Conservation (phyloP, 108 stramenopile genomes). For the Fragilariopsis cylindrus region DNA sequence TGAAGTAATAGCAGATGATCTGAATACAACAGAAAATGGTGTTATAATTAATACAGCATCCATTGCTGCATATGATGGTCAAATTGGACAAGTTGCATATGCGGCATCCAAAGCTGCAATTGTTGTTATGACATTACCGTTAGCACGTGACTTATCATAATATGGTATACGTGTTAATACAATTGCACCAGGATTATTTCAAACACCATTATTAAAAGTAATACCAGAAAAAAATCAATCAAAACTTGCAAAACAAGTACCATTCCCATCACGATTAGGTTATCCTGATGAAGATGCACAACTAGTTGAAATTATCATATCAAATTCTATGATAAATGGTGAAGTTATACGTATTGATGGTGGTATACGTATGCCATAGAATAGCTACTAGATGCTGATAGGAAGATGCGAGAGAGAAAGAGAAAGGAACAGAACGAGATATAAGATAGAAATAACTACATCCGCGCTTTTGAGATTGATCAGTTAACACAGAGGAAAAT, state of each 20-base stretch:
- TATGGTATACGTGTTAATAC: slow-evolving; percentile 87
- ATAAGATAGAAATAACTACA: no score
- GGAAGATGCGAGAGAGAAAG: no score
- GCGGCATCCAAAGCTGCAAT: slow-evolving; percentile 92
- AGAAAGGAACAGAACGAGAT: no score
- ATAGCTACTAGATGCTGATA: slow-evolving; percentile 18
- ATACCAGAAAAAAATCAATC: slow-evolving; percentile 80
- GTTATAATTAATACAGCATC: slow-evolving; percentile 94
- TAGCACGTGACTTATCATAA: slow-evolving; percentile 89
- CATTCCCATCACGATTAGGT: slow-evolving; percentile 86
- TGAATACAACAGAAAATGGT: slow-evolving; percentile 59
- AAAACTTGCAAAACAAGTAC: slow-evolving; percentile 84
- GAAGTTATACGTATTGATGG: slow-evolving; percentile 93
- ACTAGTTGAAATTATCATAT: slow-evolving; percentile 76
- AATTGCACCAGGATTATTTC: slow-evolving; percentile 93
- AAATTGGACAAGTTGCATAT: slow-evolving; percentile 93
- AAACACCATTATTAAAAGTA: slow-evolving; percentile 88
- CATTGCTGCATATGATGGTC: slow-evolving; percentile 95
- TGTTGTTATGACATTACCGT: slow-evolving; percentile 86
- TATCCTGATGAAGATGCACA: slow-evolving; percentile 81
- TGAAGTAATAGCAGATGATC: not conserved
- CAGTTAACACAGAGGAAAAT: no score
- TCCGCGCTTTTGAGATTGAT: no score
- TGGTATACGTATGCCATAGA: slow-evolving; percentile 92
- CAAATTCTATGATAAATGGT: slow-evolving; percentile 90